Evolutionary conservation across 2,329 filamentous ascomycete genomes (phyloP), one percentile per base, ranked within the genome.

Genomic region (Fusarium temperatum): DNA sequence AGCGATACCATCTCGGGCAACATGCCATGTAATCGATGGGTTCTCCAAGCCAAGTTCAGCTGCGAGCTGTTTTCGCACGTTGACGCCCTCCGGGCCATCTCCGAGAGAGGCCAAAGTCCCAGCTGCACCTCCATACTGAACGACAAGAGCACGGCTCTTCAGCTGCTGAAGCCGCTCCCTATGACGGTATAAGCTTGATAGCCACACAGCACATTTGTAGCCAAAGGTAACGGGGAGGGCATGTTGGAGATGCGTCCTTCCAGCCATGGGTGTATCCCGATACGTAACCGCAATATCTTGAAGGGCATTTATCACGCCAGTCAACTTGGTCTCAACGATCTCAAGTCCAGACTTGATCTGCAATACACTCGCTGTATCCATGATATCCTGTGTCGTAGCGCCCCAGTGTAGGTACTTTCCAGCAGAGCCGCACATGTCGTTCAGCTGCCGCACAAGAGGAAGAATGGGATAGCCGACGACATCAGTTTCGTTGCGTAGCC

Each of bases 321-420:
- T 79, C 68, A 6, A 89, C 8, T 85, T 81, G 9, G 80, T 75
- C 66, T 87, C 83, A 8, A 89, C 82, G 22, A 89, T 83, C 2
- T 80, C 78, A 20, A 90, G 78, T 0, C 87, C 87, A 18, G 83
- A 73, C 47, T 87, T 85, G 77, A 89, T 88, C 72, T 89, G 88
- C 14, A 90, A 74, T 3, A 88, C 80, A 18, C 84, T 85, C 0
- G 87, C 88, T 1, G 85, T 80, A 70, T 89, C 88, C 87, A 89
- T 89, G 66, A 89, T 89, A 72, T 90, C 88, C 70, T 90, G 88
- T 0, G 88, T 90, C 0, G 88, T 89, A 4, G 88, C 87, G 14
- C 88, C 88, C 87, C 88, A 89, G 75, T 89, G 88, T 17, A 89
- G 84, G 72, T 88, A 89, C 10, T 65, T 64, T 2, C 73, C 76